Conservation (phyloP, 2,329 filamentous ascomycete genomes). For the Pseudonectria foliicola region DNA sequence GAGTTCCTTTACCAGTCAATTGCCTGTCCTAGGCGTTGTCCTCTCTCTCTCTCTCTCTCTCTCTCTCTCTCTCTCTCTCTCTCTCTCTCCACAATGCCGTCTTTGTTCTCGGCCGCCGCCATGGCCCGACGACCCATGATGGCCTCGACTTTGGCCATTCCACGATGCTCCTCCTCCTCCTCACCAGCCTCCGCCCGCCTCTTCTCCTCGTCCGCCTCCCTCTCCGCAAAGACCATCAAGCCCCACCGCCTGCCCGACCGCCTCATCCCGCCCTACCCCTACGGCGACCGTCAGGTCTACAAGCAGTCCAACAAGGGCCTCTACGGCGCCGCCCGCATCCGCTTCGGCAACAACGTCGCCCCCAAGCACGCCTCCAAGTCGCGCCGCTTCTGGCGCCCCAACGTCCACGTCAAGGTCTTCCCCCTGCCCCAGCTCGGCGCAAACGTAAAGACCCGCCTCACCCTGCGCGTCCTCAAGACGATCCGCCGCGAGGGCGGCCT, state of each 20-base stretch:
- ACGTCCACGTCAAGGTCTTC: slow-evolving; percentile 62
- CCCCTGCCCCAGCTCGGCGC: slow-evolving; percentile 56
- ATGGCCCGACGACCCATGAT: no score
- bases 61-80: background rate
- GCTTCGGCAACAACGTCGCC: slow-evolving; percentile 74
- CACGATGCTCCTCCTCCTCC: slow-evolving; percentile 2
- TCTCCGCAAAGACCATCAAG: slow-evolving; percentile 34
- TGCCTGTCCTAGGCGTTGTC: slow-evolving; percentile 7
- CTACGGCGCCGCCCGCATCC: slow-evolving; percentile 63
- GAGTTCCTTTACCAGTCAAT: no score
- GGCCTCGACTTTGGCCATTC: no score
- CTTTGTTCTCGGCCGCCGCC: no score
- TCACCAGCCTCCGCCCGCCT: slow-evolving; percentile 9
- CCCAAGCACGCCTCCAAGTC: slow-evolving; percentile 63
- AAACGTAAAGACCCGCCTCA: slow-evolving; percentile 61
- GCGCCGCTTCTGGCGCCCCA: slow-evolving; percentile 67
- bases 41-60: slow-evolving; percentile 9
- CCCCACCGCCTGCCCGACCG: slow-evolving; percentile 38
- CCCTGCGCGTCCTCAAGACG: slow-evolving; percentile 60
- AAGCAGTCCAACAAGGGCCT: slow-evolving; percentile 75
- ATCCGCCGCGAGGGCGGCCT: slow-evolving; percentile 83
- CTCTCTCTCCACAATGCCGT: no score
- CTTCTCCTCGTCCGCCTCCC: slow-evolving; percentile 32
- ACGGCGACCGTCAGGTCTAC: slow-evolving; percentile 62
- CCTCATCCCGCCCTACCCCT: slow-evolving; percentile 62